Evolutionary conservation across 768 basidiomycete species (phyloP).

Genomic region (Cystobasidium ongulense): DNA sequence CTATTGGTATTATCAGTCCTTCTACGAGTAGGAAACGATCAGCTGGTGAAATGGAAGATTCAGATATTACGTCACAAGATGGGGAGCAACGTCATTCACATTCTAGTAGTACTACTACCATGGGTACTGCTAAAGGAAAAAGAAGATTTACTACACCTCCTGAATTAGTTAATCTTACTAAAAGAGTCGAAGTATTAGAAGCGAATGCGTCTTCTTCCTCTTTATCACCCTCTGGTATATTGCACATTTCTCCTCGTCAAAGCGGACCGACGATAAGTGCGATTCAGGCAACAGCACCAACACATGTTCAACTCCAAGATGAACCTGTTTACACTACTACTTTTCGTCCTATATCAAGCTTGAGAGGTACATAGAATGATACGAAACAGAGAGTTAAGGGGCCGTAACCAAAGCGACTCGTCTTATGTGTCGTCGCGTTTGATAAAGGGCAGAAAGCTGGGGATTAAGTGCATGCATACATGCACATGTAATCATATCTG

Average conservation of each 20-base stretch:
- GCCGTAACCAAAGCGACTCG: background rate
- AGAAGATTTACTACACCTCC: background rate
- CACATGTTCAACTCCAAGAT: background rate
- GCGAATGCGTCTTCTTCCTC: background rate
- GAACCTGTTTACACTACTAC: background rate
- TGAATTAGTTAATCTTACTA: background rate
- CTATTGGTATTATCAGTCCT: background rate
- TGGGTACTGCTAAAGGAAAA: background rate
- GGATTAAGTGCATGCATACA: too few species aligned
- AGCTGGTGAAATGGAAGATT: constrained; percentile 4
- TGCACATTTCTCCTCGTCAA: background rate
- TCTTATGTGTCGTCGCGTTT: background rate
- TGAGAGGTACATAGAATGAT: background rate
- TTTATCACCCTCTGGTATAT: background rate
- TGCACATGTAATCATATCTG: too few species aligned
- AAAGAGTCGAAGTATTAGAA: background rate
- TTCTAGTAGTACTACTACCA: background rate
- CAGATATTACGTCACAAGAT: background rate
- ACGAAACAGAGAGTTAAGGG: background rate
- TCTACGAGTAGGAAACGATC: background rate
- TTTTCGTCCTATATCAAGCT: background rate
- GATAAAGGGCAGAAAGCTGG: background rate
- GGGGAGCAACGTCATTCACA: background rate
- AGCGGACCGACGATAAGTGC: background rate
- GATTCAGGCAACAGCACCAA: background rate